A percentile compares a stretch with the other conserved stretches of the same genome.
phyloP scores from a whole-genome alignment of 2,329 filamentous ascomycete genomes.

The Aureobasidium uvarum region DNA sequence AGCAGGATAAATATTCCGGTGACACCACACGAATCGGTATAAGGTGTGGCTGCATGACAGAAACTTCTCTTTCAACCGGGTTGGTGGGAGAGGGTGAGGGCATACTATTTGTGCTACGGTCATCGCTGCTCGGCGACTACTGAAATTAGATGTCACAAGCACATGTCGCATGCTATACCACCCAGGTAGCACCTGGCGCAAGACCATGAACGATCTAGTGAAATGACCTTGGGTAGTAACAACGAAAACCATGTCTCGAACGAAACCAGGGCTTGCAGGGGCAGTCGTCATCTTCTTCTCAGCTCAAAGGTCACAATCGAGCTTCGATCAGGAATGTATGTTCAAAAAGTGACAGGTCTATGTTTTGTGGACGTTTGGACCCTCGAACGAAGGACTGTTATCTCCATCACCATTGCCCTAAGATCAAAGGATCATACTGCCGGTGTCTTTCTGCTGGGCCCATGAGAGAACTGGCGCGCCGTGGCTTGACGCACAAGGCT shows the following conservation, averaged over 20 bases:
- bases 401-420: not conserved
- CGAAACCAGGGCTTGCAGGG: conserved; percentile 1
- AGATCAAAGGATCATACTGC: not conserved
- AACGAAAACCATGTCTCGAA: not conserved
- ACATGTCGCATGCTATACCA: conserved; percentile 7
- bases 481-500: conserved; percentile 25
- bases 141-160: conserved; percentile 2
- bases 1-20: conserved; percentile 19
- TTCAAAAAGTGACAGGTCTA: conserved; percentile 14
- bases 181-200: conserved; percentile 5
- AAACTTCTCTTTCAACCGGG: conserved; percentile 10
- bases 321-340: conserved; percentile 11
- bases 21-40: conserved; percentile 11
- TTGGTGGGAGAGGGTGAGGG: conserved; percentile 8
- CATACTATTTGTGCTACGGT: conserved; percentile 6
- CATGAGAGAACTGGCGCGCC: not conserved
- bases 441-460: not conserved
- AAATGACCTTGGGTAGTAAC: not conserved
- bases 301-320: not conserved
- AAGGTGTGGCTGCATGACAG: conserved; percentile 27
- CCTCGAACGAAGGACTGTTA: not conserved
- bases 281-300: not conserved
- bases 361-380: not conserved
- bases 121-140: not conserved
- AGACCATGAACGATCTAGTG: not conserved